phyloP scores from a whole-genome alignment of 2,329 filamentous ascomycete genomes.

The Colletotrichum orbiculare region DNA sequence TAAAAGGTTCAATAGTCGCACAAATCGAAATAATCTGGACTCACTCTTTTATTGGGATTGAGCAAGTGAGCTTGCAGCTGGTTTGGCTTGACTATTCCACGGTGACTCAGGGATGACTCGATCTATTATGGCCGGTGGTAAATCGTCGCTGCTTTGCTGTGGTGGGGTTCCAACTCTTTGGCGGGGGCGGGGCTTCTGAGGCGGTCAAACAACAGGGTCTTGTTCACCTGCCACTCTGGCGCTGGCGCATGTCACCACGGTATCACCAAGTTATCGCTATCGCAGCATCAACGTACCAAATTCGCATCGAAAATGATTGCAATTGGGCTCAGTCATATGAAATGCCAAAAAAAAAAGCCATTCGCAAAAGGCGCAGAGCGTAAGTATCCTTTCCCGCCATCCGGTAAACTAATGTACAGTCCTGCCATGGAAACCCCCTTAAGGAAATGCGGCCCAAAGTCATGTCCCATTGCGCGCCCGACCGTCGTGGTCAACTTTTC shows the following conservation, averaged over 20 bases:
- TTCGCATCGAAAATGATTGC: not conserved
- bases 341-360: not conserved
- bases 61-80: conserved; percentile 11
- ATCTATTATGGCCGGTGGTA: conserved; percentile 20
- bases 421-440: conserved; percentile 19
- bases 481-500: conserved; percentile 13
- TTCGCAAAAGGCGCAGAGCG: not conserved
- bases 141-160: conserved; percentile 36
- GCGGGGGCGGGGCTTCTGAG: conserved; percentile 35
- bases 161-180: conserved; percentile 21
- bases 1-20: not conserved
- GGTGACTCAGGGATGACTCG: conserved; percentile 32
- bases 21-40: not conserved
- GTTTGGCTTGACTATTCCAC: conserved; percentile 18
- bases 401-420: conserved; percentile 28
- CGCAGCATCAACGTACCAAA: no score
- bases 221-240: conserved; percentile 1
- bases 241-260: conserved; percentile 5
- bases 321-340: conserved; percentile 12
- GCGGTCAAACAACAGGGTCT: conserved; percentile 34
- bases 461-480: conserved; percentile 4
- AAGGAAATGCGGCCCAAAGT: conserved; percentile 14
- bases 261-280: not conserved
- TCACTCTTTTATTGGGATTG: conserved; percentile 26
- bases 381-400: conserved; percentile 14